Percentiles rank a stretch among this genome's conserved stretches.
These are phyloP conservation scores for Penicillium roqueforti DNA, from an alignment of 495 filamentous ascomycete species.

Conservation along the genomic window DNA sequence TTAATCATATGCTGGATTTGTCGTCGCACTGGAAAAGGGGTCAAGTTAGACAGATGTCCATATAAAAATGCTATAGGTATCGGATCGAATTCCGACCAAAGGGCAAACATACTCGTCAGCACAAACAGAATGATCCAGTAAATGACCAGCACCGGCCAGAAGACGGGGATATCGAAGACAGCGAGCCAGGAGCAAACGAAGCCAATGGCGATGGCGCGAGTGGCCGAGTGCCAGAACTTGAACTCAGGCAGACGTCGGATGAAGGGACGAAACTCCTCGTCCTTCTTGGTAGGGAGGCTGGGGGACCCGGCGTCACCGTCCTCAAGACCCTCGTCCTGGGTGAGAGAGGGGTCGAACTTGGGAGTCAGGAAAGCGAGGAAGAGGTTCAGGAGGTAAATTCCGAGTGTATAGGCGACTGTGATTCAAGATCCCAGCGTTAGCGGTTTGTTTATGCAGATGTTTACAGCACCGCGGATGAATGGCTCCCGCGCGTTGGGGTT, in stretches of 20 bases:
- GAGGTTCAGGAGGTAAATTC: conserved; percentile 98
- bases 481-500: not conserved
- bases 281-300: conserved; percentile 83
- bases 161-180: conserved; percentile 93
- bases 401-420: conserved; percentile 91
- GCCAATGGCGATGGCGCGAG: conserved; percentile 75
- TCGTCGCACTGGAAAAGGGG: conserved; percentile 67
- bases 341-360: conserved; percentile 97
- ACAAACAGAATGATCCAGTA: conserved; percentile 97
- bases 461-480: not conserved
- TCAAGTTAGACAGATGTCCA: not conserved
- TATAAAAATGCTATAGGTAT: not conserved
- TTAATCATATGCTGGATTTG: conserved; percentile 99
- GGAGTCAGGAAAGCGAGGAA: conserved; percentile 98
- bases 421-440: conserved; percentile 6
- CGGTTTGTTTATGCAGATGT: not conserved
- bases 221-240: conserved; percentile 98
- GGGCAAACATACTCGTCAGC: conserved; percentile 75
- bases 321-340: conserved; percentile 92
- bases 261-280: conserved; percentile 96
- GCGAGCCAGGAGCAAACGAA: conserved; percentile 90
- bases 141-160: conserved; percentile 96
- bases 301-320: conserved; percentile 67
- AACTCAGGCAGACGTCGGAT: conserved; percentile 95
- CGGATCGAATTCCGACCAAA: too few species aligned